These are phyloP conservation scores for Spathaspora gorwiae DNA, from an alignment of 805 yeast species.

Conservation along the genomic window DNA sequence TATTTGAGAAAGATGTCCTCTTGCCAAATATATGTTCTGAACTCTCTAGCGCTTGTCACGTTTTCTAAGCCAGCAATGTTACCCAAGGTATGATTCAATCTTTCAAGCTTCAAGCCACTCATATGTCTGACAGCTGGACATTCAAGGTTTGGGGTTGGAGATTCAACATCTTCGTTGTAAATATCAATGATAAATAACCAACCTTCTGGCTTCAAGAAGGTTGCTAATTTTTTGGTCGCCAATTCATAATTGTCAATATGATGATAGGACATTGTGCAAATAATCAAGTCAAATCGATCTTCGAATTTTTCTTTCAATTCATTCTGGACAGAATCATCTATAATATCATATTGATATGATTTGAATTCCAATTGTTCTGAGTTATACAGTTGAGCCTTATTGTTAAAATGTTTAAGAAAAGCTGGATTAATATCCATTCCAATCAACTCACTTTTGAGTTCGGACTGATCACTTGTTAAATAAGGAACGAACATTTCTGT, in stretches of 20 bases:
- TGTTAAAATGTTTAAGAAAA: slow-evolving; percentile 14
- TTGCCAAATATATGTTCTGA: slow-evolving; percentile 20
- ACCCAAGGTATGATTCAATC: slow-evolving; percentile 17
- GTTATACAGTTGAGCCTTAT: slow-evolving; percentile 8
- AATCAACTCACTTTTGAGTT: slow-evolving; percentile 15
- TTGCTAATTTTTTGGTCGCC: slow-evolving; percentile 25
- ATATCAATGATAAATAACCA: slow-evolving; percentile 34
- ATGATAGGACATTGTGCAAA: slow-evolving; percentile 36
- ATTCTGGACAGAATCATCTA: slow-evolving; percentile 12
- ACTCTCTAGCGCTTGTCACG: slow-evolving; percentile 19
- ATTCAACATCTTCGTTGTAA: slow-evolving; percentile 31
- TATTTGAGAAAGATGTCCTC: slow-evolving; percentile 15
- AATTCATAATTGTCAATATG: slow-evolving; percentile 30
- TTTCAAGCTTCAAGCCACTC: slow-evolving; percentile 27
- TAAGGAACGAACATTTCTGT: slow-evolving; percentile 27
- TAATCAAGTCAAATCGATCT: slow-evolving; percentile 26
- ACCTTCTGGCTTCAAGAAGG: slow-evolving; percentile 32
- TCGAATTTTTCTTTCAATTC: slow-evolving; percentile 13
- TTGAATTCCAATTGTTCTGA: slow-evolving; percentile 3
- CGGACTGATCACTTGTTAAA: slow-evolving; percentile 10
- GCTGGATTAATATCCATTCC: slow-evolving; percentile 36
- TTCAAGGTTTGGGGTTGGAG: background rate
- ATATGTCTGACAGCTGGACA: slow-evolving; percentile 22
- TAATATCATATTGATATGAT: slow-evolving; percentile 20
- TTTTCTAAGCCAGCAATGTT: slow-evolving; percentile 16